phyloP scores from a whole-genome alignment of 768 basidiomycete species.

The Crassisporium funariophilum region DNA sequence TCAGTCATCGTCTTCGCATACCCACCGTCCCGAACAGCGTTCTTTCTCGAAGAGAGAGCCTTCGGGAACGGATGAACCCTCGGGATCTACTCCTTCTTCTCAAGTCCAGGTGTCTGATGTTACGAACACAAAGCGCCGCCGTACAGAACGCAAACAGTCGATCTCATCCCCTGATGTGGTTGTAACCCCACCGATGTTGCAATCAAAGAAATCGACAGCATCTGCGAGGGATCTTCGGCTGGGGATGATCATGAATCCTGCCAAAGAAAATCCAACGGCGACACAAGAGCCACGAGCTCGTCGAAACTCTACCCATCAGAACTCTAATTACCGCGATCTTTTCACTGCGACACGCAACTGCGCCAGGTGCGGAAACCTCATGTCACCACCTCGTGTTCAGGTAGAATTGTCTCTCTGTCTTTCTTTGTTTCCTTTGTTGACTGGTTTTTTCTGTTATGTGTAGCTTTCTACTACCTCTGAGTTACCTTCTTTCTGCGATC shows the following conservation, averaged over 20 bases:
- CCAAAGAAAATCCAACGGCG: constrained; percentile 1
- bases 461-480: not conserved
- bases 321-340: constrained; percentile 12
- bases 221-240: constrained; percentile 24
- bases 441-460: not conserved
- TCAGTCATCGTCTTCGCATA: constrained; percentile 1
- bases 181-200: constrained; percentile 11
- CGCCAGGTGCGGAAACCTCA: constrained; percentile 25
- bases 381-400: constrained; percentile 22
- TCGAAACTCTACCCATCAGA: not conserved
- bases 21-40: constrained; percentile 16
- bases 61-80: not conserved
- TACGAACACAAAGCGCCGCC: constrained; percentile 16
- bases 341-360: constrained; percentile 27
- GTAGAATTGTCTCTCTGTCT: constrained; percentile 17
- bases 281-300: not conserved
- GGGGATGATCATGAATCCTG: constrained; percentile 19
- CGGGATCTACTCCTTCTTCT: constrained; percentile 10
- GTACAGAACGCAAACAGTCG: constrained; percentile 16
- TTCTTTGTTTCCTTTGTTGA: not conserved
- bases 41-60: constrained; percentile 22
- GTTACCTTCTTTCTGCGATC: constrained; percentile 1
- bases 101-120: constrained; percentile 12
- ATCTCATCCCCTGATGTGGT: constrained; percentile 6
- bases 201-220: constrained; percentile 18